These are phyloP conservation scores for Rachicladosporium sp. DNA, from an alignment of 2,329 filamentous ascomycete species.

Conservation along the genomic window DNA sequence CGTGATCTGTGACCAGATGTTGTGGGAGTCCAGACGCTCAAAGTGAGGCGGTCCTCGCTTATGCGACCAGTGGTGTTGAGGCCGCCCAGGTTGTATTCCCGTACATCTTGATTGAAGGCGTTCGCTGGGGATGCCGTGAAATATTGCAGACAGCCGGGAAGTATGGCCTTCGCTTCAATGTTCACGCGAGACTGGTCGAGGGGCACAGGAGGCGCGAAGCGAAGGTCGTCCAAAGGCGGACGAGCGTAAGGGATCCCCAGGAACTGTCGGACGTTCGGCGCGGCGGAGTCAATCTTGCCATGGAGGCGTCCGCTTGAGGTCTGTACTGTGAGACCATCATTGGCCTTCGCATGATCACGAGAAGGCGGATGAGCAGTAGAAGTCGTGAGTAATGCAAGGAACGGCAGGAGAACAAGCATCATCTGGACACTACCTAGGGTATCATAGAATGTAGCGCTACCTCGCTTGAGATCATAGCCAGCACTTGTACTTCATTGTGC, in stretches of 20 bases:
- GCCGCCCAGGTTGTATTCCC: slow-evolving; percentile 20
- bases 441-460: too few relatives aligned
- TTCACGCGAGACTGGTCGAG: slow-evolving; percentile 11
- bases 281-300: slow-evolving; percentile 48
- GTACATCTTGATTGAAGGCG: slow-evolving; percentile 14
- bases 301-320: slow-evolving; percentile 9
- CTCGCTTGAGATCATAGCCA: too few relatives aligned
- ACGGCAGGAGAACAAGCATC: too few relatives aligned
- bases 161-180: slow-evolving; percentile 14
- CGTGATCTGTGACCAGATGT: not conserved
- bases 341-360: too few relatives aligned
- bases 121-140: slow-evolving; percentile 10
- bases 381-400: too few relatives aligned
- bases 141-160: slow-evolving; percentile 18
- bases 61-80: slow-evolving; percentile 17
- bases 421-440: too few relatives aligned
- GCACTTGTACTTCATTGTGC: too few relatives aligned
- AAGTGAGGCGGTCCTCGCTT: slow-evolving; percentile 35
- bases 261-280: slow-evolving; percentile 47
- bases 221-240: slow-evolving; percentile 12
- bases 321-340: slow-evolving; percentile 1
- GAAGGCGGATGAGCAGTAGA: too few relatives aligned
- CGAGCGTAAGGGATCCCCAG: slow-evolving; percentile 15
- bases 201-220: slow-evolving; percentile 13
- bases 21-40: slow-evolving; percentile 36